These are phyloP conservation scores for Saussurea involucrata DNA, from an alignment of 129 eudicot species.

Conservation along the genomic window DNA sequence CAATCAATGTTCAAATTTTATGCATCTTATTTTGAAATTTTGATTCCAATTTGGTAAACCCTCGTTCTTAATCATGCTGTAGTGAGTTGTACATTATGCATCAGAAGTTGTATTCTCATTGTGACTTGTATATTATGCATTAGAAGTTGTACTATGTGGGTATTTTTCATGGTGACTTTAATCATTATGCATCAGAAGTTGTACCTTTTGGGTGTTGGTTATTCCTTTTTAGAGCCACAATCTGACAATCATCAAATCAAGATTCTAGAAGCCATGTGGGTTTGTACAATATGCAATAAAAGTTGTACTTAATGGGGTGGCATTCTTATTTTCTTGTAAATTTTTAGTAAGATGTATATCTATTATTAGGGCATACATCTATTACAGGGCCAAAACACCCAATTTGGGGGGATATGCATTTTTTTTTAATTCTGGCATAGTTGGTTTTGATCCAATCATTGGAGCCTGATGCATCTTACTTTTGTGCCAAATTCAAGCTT, in stretches of 20 bases:
- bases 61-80: neutral
- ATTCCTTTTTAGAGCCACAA: neutral
- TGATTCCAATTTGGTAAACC: neutral
- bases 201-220: neutral
- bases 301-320: constrained; percentile 5
- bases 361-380: constrained; percentile 2
- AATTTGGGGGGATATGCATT: constrained; percentile 3
- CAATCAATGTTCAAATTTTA: neutral
- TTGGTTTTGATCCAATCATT: constrained; percentile 7
- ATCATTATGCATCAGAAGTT: neutral
- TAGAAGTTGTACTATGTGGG: neutral
- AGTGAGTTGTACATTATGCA: neutral
- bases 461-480: neutral
- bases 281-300: neutral
- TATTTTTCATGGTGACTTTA: neutral
- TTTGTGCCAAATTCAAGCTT: constrained; percentile 4
- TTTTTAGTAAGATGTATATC: neutral
- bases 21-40: neutral
- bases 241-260: neutral
- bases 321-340: neutral
- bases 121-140: neutral
- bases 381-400: constrained; percentile 2
- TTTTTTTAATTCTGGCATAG: neutral
- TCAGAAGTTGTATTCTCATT: neutral
- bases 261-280: neutral